phyloP scores from a whole-genome alignment of 1,284 basidiomycete species.

The Ganoderma lucidum region DNA sequence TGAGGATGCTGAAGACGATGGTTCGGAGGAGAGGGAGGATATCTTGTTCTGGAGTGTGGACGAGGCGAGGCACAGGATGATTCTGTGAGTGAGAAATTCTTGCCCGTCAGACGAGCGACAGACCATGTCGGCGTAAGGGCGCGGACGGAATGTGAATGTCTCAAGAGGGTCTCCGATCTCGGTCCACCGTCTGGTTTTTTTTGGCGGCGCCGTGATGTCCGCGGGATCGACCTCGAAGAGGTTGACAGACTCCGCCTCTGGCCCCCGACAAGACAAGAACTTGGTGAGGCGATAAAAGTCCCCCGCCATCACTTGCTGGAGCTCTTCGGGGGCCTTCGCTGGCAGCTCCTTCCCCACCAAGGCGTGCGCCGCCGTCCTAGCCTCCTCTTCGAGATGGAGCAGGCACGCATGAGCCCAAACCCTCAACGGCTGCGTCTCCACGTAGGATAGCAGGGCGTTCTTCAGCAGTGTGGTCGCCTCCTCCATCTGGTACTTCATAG shows the following conservation, averaged over 20 bases:
- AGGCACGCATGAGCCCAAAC: constrained; percentile 24
- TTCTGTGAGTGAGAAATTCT: constrained; percentile 53
- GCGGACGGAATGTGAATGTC: constrained; percentile 10
- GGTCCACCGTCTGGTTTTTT: neutral
- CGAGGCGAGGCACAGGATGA: constrained; percentile 52
- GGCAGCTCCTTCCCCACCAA: constrained; percentile 12
- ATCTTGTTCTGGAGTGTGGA: constrained; percentile 34
- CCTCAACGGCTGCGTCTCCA: constrained; percentile 13
- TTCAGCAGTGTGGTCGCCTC: constrained; percentile 14
- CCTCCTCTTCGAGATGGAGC: constrained; percentile 17
- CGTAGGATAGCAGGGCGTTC: constrained; percentile 11
- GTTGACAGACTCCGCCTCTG: constrained; percentile 8
- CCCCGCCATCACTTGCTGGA: constrained; percentile 19
- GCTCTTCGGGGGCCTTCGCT: constrained; percentile 17
- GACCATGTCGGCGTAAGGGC: constrained; percentile 45
- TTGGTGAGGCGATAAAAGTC: constrained; percentile 19
- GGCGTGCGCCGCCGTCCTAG: constrained; percentile 14
- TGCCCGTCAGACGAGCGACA: constrained; percentile 56
- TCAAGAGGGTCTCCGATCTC: neutral
- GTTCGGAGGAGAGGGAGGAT: neutral
- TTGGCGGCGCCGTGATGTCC: neutral
- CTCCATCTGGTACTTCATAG: constrained; percentile 26
- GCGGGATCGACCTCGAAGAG: neutral
- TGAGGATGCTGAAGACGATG: neutral
- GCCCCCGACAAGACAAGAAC: constrained; percentile 6